Base-by-base conservation (phyloP, 495 filamentous ascomycete genomes). In the Neurospora sp. region DNA sequence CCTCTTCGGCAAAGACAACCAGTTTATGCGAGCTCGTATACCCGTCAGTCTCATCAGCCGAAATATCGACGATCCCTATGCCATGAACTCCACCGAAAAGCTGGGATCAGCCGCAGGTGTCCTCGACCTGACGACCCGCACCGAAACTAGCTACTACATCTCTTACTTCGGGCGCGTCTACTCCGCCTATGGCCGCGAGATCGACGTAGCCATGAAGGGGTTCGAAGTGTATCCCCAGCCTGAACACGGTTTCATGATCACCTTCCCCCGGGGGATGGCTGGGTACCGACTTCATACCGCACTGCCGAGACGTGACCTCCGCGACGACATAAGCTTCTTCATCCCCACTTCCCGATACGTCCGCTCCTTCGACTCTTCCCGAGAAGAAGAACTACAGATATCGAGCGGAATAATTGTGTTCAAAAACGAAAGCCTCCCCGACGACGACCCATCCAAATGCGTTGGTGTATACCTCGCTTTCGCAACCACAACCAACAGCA, bases 91-190 rank as follows among this genome's bases (percentile, higher is more conserved):
- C 7, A 40, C 71, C 39, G 39, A 54, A 4, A 42, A 70, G 18
- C 1, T 69, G 5, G 39, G 44, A 3, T 40, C 46, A 14, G 74
- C 73, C 1, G 71, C 70, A 46, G 77, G 74, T 4, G 74, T 78
- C 40, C 75, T 72, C 11, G 74, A 78, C 44, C 38, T 79, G 35
- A 77, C 73, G 0, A 70, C 73, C 2, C 73, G 66, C 5, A 39
- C 71, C 31, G 77, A 78, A 35, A 75, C 74, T 0, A 73, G 40
- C 38, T 78, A 77, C 40, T 66, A 73, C 37, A 73, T 79, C 73
- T 75, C 78, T 10, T 76, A 78, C 70, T 79, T 79, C 18, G 72
- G 75, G 0, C 73, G 75, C 14, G 71, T 78, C 23, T 79, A 79
- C 73, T 74, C 77, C 1, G 39, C 75, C 18, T 76, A 74, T 9